Evolutionary conservation across 2,329 filamentous ascomycete genomes (phyloP).

Genomic region (Alternaria burnsii): DNA sequence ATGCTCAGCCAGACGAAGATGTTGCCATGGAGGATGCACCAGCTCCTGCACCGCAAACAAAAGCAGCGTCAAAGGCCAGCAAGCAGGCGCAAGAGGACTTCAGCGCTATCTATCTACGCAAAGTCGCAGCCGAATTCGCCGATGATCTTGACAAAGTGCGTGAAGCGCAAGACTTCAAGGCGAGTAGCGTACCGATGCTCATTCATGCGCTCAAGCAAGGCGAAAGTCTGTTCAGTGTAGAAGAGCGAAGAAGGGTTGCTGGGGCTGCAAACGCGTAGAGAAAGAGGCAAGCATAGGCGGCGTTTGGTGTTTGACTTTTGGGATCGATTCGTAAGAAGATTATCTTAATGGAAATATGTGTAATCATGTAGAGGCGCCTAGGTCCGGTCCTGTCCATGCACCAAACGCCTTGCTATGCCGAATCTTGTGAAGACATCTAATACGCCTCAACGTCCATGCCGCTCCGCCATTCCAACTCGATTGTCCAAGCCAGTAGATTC

Average conservation of each 20-base stretch:
- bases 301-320: constrained; percentile 18
- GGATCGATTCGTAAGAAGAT: not conserved
- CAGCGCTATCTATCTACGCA: constrained; percentile 73
- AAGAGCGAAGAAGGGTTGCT: constrained; percentile 59
- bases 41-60: constrained; percentile 12
- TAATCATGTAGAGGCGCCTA: not conserved
- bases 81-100: constrained; percentile 55
- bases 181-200: constrained; percentile 68
- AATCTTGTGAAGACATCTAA: not conserved
- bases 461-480: constrained; percentile 85
- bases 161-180: constrained; percentile 73
- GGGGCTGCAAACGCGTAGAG: constrained; percentile 22
- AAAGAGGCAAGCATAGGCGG: constrained; percentile 18
- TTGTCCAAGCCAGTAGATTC: constrained; percentile 88
- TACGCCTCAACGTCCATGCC: constrained; percentile 41
- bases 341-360: not conserved
- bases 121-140: constrained; percentile 73
- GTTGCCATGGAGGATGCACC: constrained; percentile 29
- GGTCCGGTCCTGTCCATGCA: not conserved
- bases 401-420: constrained; percentile 14
- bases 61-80: constrained; percentile 3
- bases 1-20: constrained; percentile 23
- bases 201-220: constrained; percentile 75
- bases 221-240: constrained; percentile 66
- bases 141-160: constrained; percentile 78